Percentiles rank a stretch among this genome's conserved stretches.
phyloP scores from a whole-genome alignment of 306 rosid species.

The Oemleria cerasiformis region DNA sequence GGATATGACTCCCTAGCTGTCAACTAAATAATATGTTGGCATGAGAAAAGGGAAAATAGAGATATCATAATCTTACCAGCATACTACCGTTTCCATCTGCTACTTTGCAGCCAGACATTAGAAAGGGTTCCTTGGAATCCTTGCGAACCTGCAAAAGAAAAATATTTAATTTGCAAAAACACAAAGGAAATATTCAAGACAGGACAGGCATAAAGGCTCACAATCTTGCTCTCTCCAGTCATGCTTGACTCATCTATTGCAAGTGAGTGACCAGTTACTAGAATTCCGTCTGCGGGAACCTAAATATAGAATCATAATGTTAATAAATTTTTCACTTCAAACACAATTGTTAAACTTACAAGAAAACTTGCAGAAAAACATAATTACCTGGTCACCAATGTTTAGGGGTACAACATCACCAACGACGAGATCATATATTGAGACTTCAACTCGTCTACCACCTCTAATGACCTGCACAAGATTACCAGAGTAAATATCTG shows the following conservation, averaged over 20 bases:
- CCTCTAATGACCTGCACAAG: constrained; percentile 71
- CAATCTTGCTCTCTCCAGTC: constrained; percentile 98
- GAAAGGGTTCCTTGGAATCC: constrained; percentile 63
- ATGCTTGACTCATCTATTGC: constrained; percentile 93
- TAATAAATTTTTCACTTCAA: constrained; percentile 12
- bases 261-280: constrained; percentile 80
- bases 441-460: constrained; percentile 82
- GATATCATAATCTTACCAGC: constrained; percentile 52
- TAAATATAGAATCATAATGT: constrained; percentile 24
- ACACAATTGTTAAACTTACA: constrained; percentile 19
- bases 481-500: constrained; percentile 12
- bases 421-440: constrained; percentile 85
- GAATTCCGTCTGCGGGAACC: constrained; percentile 95
- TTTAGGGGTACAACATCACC: constrained; percentile 91
- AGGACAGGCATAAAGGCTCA: constrained; percentile 39
- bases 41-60: constrained; percentile 3
- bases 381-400: constrained; percentile 78
- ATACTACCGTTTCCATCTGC: constrained; percentile 89
- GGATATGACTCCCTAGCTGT: neutral
- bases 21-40: no score
- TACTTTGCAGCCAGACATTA: constrained; percentile 89
- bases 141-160: constrained; percentile 52
- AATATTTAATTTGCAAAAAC: constrained; percentile 9
- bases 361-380: constrained; percentile 7
- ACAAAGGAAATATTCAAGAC: neutral